Base-by-base conservation (phyloP, 176 grass and related monocot species). In the Elaeis guineensis region DNA sequence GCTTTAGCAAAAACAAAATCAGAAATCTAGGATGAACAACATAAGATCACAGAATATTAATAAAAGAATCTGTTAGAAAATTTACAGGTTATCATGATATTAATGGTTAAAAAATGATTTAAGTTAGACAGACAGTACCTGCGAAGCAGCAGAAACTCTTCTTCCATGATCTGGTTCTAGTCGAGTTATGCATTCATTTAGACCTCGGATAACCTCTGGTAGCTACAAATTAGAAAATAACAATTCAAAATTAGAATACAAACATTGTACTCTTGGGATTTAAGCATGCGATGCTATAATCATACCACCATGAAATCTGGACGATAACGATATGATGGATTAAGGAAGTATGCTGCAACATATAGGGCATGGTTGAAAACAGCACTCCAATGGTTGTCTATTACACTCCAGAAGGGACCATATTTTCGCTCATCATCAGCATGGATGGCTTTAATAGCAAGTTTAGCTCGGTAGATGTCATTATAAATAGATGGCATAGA, bases 1-100 rank as follows among this genome's bases (percentile, higher is more conserved):
- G 72, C 72, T 67, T 74, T 75, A 52, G 63, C 63, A 75, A 58
- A 75, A 51, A 67, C 72, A 66, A 75, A 75, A 25, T 75, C 72
- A 58, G 72, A 52, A 25, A 75, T 75, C 72, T 75, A 50, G 16
- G 18, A 52, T 29, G 48, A 58, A 35, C 0, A 75, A 58, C 2
- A 59, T 52, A 17, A 51, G 4, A 24, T 5, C 9, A 32, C 17
- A 66, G 50, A 2, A 66, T 17, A 8, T 0, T 16, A 16, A 4
- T 2, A 58, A 52, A 44, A 44, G 35, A 44, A 14, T 44, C 0
- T 44, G 11, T 44, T 44, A 44, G 2, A 12, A 44, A 44, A 44
- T 44, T 44, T 44, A 14, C 35, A 44, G 35, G 35, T 44, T 44
- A 44, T n/a, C n/a, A 11, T 56, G 18, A 21, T 56, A 20, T 55